These are phyloP conservation scores for Penicillium cinerascens DNA, from an alignment of 495 filamentous ascomycete species.

Conservation along the genomic window DNA sequence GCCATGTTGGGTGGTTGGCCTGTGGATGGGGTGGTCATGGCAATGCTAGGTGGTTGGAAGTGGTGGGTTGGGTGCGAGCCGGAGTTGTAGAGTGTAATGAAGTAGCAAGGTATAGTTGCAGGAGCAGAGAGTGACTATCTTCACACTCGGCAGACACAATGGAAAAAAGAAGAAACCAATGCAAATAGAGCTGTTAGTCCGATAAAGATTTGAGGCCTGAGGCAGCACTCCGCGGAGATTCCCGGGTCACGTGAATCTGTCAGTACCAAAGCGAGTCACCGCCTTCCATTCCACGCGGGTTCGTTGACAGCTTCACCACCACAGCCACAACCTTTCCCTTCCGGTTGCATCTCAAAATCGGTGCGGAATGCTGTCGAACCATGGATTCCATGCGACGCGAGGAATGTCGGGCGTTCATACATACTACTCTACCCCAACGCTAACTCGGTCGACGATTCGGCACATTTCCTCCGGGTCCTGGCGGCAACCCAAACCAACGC, in stretches of 20 bases:
- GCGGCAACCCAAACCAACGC: constrained; percentile 19
- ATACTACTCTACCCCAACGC: constrained; percentile 12
- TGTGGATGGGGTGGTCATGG: constrained; percentile 23
- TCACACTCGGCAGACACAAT: not conserved
- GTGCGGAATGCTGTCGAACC: constrained; percentile 14
- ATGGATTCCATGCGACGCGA: constrained; percentile 20
- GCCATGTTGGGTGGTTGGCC: constrained; percentile 26
- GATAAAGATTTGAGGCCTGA: constrained; percentile 21
- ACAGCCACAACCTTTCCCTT: not conserved
- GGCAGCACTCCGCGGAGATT: constrained; percentile 20
- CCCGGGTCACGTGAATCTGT: not conserved
- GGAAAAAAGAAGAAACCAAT: not conserved
- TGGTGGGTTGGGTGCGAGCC: not conserved
- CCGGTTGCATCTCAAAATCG: constrained; percentile 19
- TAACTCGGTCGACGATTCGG: constrained; percentile 1
- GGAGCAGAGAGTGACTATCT: not conserved
- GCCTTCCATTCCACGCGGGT: constrained; percentile 2
- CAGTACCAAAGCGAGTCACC: not conserved
- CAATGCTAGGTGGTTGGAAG: not conserved
- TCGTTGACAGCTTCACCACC: not conserved
- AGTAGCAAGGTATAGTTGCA: not conserved
- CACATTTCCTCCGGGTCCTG: constrained; percentile 13
- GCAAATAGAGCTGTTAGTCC: not conserved
- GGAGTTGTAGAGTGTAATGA: not conserved
- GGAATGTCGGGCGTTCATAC: constrained; percentile 8